phyloP scores from a whole-genome alignment of 495 filamentous ascomycete genomes.

The Penicillium robsamsonii region DNA sequence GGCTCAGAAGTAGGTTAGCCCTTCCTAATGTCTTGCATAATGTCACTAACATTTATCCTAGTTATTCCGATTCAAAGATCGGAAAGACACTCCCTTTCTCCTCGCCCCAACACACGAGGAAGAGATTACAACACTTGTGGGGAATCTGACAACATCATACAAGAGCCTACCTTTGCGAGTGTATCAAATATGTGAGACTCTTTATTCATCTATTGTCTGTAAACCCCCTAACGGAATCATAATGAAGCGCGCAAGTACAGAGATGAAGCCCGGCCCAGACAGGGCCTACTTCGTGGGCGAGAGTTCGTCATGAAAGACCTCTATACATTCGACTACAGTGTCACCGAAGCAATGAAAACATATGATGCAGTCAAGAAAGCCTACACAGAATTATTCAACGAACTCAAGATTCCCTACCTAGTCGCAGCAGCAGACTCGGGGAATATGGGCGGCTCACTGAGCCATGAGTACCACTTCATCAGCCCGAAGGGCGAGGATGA shows the following conservation, averaged over 20 bases:
- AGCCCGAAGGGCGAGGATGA: constrained; percentile 82
- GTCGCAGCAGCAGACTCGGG: constrained; percentile 89
- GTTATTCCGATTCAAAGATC: constrained; percentile 79
- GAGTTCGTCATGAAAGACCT: constrained; percentile 99
- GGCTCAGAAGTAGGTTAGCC: constrained; percentile 57
- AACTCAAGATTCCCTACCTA: constrained; percentile 79
- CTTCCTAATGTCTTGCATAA: background rate
- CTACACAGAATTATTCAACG: constrained; percentile 74
- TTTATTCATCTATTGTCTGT: background rate
- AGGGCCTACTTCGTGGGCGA: constrained; percentile 83
- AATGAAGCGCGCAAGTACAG: constrained; percentile 85
- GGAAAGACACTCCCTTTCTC: constrained; percentile 71
- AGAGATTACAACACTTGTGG: constrained; percentile 83
- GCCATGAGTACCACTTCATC: constrained; percentile 90
- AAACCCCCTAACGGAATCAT: constrained; percentile 9
- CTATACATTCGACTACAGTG: constrained; percentile 84
- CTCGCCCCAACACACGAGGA: constrained; percentile 96
- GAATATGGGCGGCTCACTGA: constrained; percentile 89
- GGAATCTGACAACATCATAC: constrained; percentile 73
- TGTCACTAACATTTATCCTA: constrained; percentile 27
- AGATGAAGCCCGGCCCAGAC: constrained; percentile 83
- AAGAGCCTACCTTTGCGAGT: constrained; percentile 82
- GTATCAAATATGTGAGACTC: constrained; percentile 79
- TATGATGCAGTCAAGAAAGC: constrained; percentile 68
- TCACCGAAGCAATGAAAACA: constrained; percentile 65